Conservation (phyloP, 2,329 filamentous ascomycete species). For the Nemania sp. region DNA sequence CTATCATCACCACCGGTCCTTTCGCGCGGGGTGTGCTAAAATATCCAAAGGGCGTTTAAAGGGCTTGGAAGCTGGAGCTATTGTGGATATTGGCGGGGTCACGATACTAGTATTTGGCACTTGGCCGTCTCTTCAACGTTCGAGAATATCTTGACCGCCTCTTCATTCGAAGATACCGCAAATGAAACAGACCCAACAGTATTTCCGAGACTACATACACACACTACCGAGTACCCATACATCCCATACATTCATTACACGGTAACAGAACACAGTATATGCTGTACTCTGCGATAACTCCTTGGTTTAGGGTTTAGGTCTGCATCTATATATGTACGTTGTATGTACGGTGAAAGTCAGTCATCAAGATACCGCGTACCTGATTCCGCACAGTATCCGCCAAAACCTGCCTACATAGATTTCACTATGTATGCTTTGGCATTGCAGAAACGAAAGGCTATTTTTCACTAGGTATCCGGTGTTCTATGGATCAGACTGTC, state of each 20-base stretch:
- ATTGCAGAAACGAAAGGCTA: not conserved
- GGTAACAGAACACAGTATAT: not conserved
- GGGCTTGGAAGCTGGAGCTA: slow-evolving; percentile 26
- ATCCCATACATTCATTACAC: not conserved
- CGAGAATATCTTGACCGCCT: slow-evolving; percentile 44
- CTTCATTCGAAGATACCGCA: slow-evolving; percentile 43
- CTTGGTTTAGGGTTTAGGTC: not conserved
- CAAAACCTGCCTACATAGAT: not conserved
- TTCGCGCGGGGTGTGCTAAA: slow-evolving; percentile 32
- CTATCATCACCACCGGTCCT: slow-evolving; percentile 1
- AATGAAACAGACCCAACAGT: slow-evolving; percentile 32
- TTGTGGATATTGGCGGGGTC: slow-evolving; percentile 45
- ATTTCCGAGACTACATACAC: slow-evolving; percentile 29
- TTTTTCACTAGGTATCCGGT: not conserved
- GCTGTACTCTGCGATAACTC: not conserved
- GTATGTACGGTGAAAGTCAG: too few relatives aligned
- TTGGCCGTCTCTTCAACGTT: slow-evolving; percentile 39
- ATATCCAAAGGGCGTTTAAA: slow-evolving; percentile 32
- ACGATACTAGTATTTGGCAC: slow-evolving; percentile 41
- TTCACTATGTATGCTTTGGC: slow-evolving; percentile 17
- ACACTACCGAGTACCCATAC: not conserved
- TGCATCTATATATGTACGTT: not conserved
- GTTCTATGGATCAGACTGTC: slow-evolving; percentile 7
- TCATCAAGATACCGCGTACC: slow-evolving; percentile 2
- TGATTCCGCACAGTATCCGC: slow-evolving; percentile 26